A percentile compares a stretch with the other conserved stretches of the same genome.
phyloP scores from a whole-genome alignment of 257 asterid species.

The Schizonepeta tenuifolia region DNA sequence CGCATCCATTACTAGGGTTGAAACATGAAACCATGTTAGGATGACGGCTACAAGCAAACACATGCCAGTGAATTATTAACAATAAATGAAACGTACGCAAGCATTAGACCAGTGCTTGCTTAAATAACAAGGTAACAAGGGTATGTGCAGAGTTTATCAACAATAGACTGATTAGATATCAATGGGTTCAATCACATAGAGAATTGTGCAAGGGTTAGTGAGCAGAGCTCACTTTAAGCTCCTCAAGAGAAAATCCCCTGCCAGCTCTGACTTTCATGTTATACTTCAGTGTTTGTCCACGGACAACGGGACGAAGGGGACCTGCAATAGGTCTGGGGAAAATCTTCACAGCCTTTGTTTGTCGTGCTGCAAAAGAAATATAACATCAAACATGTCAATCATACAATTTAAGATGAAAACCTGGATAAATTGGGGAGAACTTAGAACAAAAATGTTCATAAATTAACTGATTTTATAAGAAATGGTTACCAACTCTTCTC shows the following conservation, averaged over 20 bases:
- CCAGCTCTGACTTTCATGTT: slow-evolving; percentile 91
- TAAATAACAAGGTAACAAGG: neutral
- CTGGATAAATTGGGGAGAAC: neutral
- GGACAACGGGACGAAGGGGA: slow-evolving; percentile 77
- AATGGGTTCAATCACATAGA: neutral
- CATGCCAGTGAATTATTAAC: too few species aligned
- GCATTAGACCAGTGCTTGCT: neutral
- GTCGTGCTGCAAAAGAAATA: slow-evolving; percentile 56
- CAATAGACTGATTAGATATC: too few species aligned
- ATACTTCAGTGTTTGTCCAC: slow-evolving; percentile 77
- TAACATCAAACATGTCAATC: neutral
- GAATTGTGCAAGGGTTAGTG: neutral
- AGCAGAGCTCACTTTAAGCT: slow-evolving; percentile 59
- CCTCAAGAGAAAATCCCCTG: slow-evolving; percentile 81
- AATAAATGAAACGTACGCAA: too few species aligned
- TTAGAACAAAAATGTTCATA: neutral
- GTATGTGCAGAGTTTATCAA: neutral
- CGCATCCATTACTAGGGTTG: neutral
- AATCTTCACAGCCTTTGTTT: slow-evolving; percentile 75
- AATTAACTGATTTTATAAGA: neutral
- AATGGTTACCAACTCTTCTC: slow-evolving; percentile 56
- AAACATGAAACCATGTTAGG: neutral
- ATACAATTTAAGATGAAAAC: neutral
- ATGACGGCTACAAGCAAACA: too few species aligned
- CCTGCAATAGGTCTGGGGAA: slow-evolving; percentile 91